These are phyloP conservation scores for Microsporum canis DNA, from an alignment of 2,329 filamentous ascomycete species.

Conservation along the genomic window DNA sequence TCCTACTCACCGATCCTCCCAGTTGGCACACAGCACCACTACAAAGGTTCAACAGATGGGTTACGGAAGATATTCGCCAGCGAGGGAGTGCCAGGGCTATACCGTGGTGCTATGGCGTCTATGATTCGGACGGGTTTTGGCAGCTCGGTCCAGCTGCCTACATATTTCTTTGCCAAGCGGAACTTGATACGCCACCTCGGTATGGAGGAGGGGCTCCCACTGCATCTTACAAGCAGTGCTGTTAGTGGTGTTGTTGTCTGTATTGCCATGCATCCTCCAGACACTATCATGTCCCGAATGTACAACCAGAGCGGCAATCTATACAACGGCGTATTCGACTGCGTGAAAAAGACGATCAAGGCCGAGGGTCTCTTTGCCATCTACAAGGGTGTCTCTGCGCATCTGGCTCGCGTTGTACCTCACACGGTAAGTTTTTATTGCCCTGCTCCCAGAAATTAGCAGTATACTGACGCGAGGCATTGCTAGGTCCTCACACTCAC, in stretches of 20 bases:
- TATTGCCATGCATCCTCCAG: constrained; percentile 94
- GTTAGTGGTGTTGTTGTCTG: constrained; percentile 93
- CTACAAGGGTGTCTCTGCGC: constrained; percentile 95
- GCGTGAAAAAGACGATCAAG: constrained; percentile 75
- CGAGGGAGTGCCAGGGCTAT: constrained; percentile 73
- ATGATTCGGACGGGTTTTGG: constrained; percentile 96
- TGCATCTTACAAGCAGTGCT: constrained; percentile 82
- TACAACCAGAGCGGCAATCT: constrained; percentile 98
- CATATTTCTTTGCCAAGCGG: constrained; percentile 95
- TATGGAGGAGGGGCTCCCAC: constrained; percentile 78
- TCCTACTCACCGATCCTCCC: constrained; percentile 86
- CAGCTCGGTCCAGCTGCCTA: constrained; percentile 89
- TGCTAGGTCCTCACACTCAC: constrained; percentile 70
- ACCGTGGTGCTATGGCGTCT: constrained; percentile 80
- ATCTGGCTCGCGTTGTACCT: constrained; percentile 84
- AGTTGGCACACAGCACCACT: constrained; percentile 92
- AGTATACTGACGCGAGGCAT: constrained; percentile 16
- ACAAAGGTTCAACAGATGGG: constrained; percentile 75
- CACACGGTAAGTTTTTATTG: constrained; percentile 55
- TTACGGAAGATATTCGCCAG: constrained; percentile 62
- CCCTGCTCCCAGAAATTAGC: background rate
- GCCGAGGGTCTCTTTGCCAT: constrained; percentile 87
- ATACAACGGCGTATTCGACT: constrained; percentile 90
- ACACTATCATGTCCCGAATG: constrained; percentile 96
- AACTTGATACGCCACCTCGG: constrained; percentile 68